Evolutionary conservation across 768 basidiomycete species (phyloP).

Genomic region (Suillus ampliporus): DNA sequence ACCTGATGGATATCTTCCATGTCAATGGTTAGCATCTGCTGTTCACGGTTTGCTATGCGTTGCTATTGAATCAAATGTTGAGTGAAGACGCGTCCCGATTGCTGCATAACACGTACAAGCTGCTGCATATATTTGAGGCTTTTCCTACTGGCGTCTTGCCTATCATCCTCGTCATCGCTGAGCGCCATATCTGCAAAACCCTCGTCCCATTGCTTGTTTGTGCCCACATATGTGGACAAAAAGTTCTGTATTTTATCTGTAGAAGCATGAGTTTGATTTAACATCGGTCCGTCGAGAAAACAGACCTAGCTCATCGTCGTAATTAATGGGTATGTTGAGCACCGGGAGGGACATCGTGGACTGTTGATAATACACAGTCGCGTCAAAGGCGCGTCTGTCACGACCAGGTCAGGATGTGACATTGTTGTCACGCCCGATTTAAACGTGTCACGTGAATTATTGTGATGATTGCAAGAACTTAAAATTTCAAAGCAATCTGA

Average conservation of each 20-base stretch:
- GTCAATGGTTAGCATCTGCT: slow-evolving; percentile 87
- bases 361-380: slow-evolving; percentile 22
- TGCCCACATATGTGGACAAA: slow-evolving; percentile 68
- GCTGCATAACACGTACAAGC: slow-evolving; percentile 59
- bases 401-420: slow-evolving; percentile 12
- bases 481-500: too few relatives aligned
- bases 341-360: slow-evolving; percentile 69
- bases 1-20: slow-evolving; percentile 86
- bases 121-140: slow-evolving; percentile 82
- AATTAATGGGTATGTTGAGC: slow-evolving; percentile 64
- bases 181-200: slow-evolving; percentile 77
- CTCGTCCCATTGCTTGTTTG: slow-evolving; percentile 67
- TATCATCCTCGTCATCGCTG: slow-evolving; percentile 52
- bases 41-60: slow-evolving; percentile 91
- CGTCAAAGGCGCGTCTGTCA: slow-evolving; percentile 37
- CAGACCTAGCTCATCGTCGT: slow-evolving; percentile 74
- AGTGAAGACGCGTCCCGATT: slow-evolving; percentile 28
- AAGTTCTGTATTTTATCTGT: slow-evolving; percentile 75
- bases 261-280: slow-evolving; percentile 11
- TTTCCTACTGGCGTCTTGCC: slow-evolving; percentile 39
- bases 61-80: slow-evolving; percentile 56
- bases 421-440: slow-evolving; percentile 5
- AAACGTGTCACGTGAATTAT: too few relatives aligned
- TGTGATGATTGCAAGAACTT: too few relatives aligned
- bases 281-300: not conserved